Conservation (phyloP, 371 early-diverging fungal genomes). For the Zopfochytrium polystomum region DNA sequence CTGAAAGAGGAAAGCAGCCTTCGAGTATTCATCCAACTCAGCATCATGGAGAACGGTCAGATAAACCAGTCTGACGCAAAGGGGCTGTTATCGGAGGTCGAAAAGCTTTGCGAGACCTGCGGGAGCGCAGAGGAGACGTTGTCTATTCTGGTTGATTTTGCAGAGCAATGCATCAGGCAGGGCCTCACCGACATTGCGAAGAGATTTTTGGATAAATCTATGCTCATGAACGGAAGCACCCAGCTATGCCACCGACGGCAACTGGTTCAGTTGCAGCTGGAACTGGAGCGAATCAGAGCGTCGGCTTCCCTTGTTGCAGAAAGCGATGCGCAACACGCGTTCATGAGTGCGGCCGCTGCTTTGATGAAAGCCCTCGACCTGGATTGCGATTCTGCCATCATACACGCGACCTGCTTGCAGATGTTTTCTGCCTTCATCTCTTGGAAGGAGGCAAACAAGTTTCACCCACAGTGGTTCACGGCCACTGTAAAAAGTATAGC, state of each 20-base stretch:
- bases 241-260: slow-evolving; percentile 7
- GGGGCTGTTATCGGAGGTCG: slow-evolving; percentile 3
- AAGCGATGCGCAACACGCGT: not conserved
- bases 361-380: slow-evolving; percentile 4
- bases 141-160: slow-evolving; percentile 16
- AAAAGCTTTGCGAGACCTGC: not conserved
- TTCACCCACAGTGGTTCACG: not conserved
- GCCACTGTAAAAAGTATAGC: slow-evolving; percentile 13
- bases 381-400: slow-evolving; percentile 3
- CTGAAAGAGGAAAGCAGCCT: not conserved
- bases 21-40: slow-evolving; percentile 1
- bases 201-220: slow-evolving; percentile 12
- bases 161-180: not conserved
- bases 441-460: not conserved
- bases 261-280: slow-evolving; percentile 19
- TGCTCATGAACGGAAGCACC: not conserved
- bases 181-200: not conserved
- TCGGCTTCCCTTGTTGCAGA: not conserved
- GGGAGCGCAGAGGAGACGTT: slow-evolving; percentile 6
- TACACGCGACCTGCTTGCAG: slow-evolving; percentile 12
- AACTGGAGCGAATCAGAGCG: not conserved
- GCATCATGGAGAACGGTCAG: not conserved
- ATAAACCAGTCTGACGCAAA: not conserved
- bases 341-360: slow-evolving; percentile 1
- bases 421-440: slow-evolving; percentile 9